Evolutionary conservation across 169 alveolate species (phyloP), one percentile per base, ranked within the genome.

Genomic region (Miamiensis avidus): DNA sequence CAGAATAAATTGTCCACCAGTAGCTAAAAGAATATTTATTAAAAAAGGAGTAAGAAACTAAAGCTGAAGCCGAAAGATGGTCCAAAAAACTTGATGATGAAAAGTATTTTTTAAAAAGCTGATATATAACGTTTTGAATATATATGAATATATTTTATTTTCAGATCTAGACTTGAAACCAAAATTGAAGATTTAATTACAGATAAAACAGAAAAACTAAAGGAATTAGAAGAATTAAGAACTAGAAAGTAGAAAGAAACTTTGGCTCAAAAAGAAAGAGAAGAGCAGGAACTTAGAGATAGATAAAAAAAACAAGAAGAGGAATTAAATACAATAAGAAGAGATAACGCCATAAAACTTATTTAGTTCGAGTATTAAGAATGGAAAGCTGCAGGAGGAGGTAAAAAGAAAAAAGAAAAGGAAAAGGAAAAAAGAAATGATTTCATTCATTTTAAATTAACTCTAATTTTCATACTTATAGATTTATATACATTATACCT

Each of bases 371-470:
- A 86, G 74, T 81, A 74, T 74, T 69, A 74, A 84, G 90, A 86
- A 32, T 81, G 90, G 82, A 86, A 86, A 75, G 86, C 74, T 74
- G 90, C 84, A 20, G 83, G 83, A 34, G 90, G 90, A 49, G 86
- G 83, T 15, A 86, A 86, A 74, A 86, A 86, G 33, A 86, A 86
- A 82, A 86, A 81, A 32, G 74, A 74, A 74, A 81, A 81, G 81
- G 74, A 79, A 29, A 82, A 82, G 88, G 74, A 82, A 74, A 72
- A 29, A 76, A 29, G 29, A 29, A 76, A 49, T 49, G 20, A 49
- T 49, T 49, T 11, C 4, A 49, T 49, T 49, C 69, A 11, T 49
- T 49, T 49, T 49, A 49, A 49, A 11, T 11, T 20, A 11, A 11
- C 4, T 49, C 20, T 49, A 11, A 49, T 49, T 49, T 11, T 11